Conservation (phyloP, 305 asterid genomes). For the Fraxinus sp. region DNA sequence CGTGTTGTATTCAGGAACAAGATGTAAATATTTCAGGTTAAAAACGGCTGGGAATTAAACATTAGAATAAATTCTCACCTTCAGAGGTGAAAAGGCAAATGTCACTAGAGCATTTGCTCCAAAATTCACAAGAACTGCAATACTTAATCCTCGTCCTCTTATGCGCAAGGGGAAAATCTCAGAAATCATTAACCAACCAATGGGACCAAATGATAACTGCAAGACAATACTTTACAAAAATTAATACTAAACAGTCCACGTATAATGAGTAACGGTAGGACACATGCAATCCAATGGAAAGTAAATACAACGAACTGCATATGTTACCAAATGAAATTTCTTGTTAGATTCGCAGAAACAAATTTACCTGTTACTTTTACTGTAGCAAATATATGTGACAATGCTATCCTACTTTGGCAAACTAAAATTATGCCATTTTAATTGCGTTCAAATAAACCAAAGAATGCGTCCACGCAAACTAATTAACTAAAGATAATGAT, state of each 20-base stretch:
- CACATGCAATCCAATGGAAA: background rate
- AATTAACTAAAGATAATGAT: background rate
- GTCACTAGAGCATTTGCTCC: conserved; percentile 86
- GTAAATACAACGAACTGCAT: background rate
- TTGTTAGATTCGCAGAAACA: background rate
- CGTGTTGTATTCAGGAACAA: background rate
- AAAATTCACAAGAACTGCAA: conserved; percentile 83
- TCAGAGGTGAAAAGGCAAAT: conserved; percentile 85
- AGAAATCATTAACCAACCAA: conserved; percentile 97
- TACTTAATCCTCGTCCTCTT: conserved; percentile 84
- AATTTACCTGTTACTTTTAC: background rate
- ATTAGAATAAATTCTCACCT: conserved; percentile 39
- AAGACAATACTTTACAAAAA: conserved; percentile 15
- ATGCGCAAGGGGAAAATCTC: conserved; percentile 88
- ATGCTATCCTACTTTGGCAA: background rate
- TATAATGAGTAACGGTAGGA: background rate
- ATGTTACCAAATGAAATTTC: background rate
- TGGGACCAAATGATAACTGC: conserved; percentile 95
- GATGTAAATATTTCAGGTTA: background rate
- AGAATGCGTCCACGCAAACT: background rate
- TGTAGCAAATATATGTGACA: background rate
- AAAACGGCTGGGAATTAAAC: background rate
- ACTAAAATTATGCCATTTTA: conserved; percentile 11
- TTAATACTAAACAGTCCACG: conserved; percentile 8
- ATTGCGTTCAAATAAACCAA: background rate